Conservation (phyloP, 2,329 filamentous ascomycete species). For the Botrytis medusae region DNA sequence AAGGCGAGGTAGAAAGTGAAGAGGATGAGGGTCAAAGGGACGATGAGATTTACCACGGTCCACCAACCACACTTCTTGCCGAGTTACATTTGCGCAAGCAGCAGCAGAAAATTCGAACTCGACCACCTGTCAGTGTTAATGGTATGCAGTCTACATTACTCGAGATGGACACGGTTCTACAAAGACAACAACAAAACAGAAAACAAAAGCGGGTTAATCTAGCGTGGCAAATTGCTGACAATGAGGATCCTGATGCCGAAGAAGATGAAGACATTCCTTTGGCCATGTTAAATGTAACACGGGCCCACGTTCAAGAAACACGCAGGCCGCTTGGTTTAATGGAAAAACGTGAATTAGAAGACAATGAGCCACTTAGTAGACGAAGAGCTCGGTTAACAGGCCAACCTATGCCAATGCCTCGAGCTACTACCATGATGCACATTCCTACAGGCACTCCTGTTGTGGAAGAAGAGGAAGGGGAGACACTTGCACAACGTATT, state of each 20-base stretch:
- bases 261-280: slow-evolving; percentile 85
- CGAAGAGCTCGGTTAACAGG: slow-evolving; percentile 38
- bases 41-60: slow-evolving; percentile 59
- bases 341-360: slow-evolving; percentile 81
- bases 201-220: slow-evolving; percentile 76
- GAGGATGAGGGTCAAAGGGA: slow-evolving; percentile 46
- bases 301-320: slow-evolving; percentile 47
- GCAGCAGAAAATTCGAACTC: slow-evolving; percentile 78
- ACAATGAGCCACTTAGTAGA: slow-evolving; percentile 70
- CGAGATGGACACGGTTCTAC: slow-evolving; percentile 85
- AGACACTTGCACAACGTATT: slow-evolving; percentile 67
- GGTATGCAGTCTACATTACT: slow-evolving; percentile 91
- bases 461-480: slow-evolving; percentile 50
- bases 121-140: slow-evolving; percentile 62
- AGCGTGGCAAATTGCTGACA: slow-evolving; percentile 78
- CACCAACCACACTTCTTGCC: slow-evolving; percentile 86
- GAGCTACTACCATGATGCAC: slow-evolving; percentile 37
- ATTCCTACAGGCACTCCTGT: slow-evolving; percentile 28
- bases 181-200: slow-evolving; percentile 75
- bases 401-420: slow-evolving; percentile 26
- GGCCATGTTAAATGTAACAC: slow-evolving; percentile 70
- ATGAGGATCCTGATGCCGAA: slow-evolving; percentile 49
- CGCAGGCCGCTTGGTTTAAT: slow-evolving; percentile 71
- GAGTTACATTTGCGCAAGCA: slow-evolving; percentile 90
- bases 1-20: slow-evolving; percentile 46